Base-by-base conservation (phyloP, 1,139 yeast genomes). In the Pneumocystis murina region DNA sequence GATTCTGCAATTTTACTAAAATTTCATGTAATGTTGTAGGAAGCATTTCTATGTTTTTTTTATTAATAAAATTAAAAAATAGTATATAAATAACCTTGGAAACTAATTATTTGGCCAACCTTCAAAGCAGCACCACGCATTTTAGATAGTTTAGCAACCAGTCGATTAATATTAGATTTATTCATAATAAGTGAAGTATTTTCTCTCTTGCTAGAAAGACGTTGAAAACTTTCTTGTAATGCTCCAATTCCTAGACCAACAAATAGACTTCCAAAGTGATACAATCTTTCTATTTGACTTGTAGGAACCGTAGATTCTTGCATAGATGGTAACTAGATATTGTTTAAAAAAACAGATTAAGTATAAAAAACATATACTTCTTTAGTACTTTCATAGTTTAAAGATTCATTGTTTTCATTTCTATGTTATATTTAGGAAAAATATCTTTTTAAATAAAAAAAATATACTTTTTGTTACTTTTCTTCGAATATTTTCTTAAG, bases 61-160 rank as follows among this genome's bases (percentile, higher is more conserved):
- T 6, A 16, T 14, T 12, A 39, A 24, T 35, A 36, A 24, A 20
- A 17, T 7, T 20, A n/a, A 39, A n/a, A 30, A 16, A 30, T 5
- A 8, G 1, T 30, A 24, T 24, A n/a, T 43, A 38, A 16, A 58
- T 16, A 24, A 74, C 87, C 98, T 75, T 92, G 98, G 74, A 92
- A 91, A 2, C 96, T 88, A 74, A 94, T 77, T 85, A 92, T 83
- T 75, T 92, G 99, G 17, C 98, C 99, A 63, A 92, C 82, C 72
- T 92, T 92, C 71, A 92, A 79, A 2, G 98, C 99, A 2, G 98
- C 99, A 16, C 99, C 99, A 72, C 99, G 81, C 99, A 92, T 92
- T 72, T 87, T 84, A 63, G 94, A 84, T 70, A 92, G 83, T 73
- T 89, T 90, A 69, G 82, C 3, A 35, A 55, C 59, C 17, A 55